phyloP scores from a whole-genome alignment of 148 eudicot genomes.

The Hydrangea macrophylla region DNA sequence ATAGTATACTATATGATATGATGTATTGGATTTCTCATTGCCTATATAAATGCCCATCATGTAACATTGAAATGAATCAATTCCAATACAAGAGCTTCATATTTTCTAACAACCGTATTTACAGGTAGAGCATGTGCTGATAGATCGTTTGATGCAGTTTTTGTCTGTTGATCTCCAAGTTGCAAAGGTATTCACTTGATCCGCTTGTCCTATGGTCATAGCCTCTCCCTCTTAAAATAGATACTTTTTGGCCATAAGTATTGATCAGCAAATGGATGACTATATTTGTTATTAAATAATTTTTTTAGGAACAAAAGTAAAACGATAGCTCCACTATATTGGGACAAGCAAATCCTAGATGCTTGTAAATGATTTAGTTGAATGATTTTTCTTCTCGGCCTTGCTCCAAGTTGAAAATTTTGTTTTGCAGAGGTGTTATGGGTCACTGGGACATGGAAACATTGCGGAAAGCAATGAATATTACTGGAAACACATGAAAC shows the following conservation, averaged over 20 bases:
- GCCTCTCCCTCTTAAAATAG: background rate
- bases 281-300: background rate
- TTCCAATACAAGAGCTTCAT: too few relatives aligned
- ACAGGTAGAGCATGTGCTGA: slow-evolving; percentile 93
- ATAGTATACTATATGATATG: too few relatives aligned
- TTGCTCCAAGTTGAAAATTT: too few relatives aligned
- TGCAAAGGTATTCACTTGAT: slow-evolving; percentile 59
- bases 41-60: too few relatives aligned
- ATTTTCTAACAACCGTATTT: too few relatives aligned
- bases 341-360: background rate
- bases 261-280: background rate
- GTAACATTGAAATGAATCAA: too few relatives aligned
- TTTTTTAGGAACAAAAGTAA: background rate
- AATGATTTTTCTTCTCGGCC: too few relatives aligned
- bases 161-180: slow-evolving; percentile 87
- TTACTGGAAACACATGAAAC: too few relatives aligned
- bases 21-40: too few relatives aligned
- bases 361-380: background rate
- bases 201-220: slow-evolving; percentile 3
- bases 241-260: background rate
- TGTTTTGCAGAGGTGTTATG: too few relatives aligned
- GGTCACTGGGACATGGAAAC: too few relatives aligned
- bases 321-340: background rate
- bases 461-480: too few relatives aligned
- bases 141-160: slow-evolving; percentile 78